phyloP scores from a whole-genome alignment of 352 stramenopile genomes.

The Thalassiosira mediterranea region DNA sequence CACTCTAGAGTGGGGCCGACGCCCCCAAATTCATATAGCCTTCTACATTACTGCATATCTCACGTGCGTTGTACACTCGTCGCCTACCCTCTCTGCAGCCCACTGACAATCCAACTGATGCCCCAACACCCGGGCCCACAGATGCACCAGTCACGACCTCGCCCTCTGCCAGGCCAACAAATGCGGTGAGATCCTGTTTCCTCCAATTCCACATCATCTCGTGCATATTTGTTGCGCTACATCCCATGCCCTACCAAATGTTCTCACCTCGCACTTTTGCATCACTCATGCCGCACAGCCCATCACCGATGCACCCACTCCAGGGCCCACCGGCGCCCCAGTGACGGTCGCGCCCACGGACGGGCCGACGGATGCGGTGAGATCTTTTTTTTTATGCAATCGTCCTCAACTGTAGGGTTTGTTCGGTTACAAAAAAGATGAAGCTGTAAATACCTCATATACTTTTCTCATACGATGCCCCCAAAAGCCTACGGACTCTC shows the following conservation, averaged over 20 bases:
- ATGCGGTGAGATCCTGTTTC: no score
- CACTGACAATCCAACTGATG: not conserved
- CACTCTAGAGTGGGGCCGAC: not conserved
- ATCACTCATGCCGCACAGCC: no score
- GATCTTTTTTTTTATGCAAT: no score
- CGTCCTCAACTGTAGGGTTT: not conserved
- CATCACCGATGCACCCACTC: constrained; percentile 1
- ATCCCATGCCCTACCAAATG: no score
- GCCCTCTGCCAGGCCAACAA: no score
- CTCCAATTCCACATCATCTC: no score
- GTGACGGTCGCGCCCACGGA: no score
- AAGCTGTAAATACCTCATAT: not conserved
- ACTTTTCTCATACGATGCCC: not conserved
- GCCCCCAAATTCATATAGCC: not conserved
- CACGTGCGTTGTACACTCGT: not conserved
- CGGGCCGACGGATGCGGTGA: no score
- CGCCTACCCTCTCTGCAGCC: not conserved
- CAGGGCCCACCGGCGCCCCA: not conserved
- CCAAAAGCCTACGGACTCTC: not conserved
- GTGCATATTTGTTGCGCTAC: no score
- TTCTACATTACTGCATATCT: not conserved
- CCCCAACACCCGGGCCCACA: not conserved
- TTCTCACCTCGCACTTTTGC: no score
- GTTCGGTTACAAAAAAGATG: not conserved
- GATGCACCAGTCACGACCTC: no score